phyloP scores from a whole-genome alignment of 495 filamentous ascomycete genomes.

The Bacidia gigantensis region DNA sequence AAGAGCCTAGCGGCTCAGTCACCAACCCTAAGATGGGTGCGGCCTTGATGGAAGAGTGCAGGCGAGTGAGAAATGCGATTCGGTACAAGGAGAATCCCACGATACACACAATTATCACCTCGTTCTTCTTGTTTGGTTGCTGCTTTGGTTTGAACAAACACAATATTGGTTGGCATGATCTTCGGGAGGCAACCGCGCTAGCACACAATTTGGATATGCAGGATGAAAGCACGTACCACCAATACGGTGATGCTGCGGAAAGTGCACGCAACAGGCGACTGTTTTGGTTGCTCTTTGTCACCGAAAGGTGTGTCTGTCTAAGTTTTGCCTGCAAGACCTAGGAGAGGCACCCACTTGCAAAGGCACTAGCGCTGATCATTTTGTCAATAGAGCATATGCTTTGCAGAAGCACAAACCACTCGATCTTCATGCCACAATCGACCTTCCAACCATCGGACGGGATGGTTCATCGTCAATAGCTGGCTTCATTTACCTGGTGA shows the following conservation, averaged over 20 bases:
- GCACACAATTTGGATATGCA: slow-evolving; percentile 46
- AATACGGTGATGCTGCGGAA: slow-evolving; percentile 30
- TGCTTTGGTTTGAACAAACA: slow-evolving; percentile 51
- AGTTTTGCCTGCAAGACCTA: neutral
- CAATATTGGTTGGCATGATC: slow-evolving; percentile 45
- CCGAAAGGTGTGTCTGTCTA: slow-evolving; percentile 33
- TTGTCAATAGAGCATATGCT: slow-evolving; percentile 48
- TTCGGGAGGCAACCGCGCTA: slow-evolving; percentile 48
- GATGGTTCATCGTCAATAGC: slow-evolving; percentile 31
- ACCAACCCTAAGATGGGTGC: slow-evolving; percentile 38
- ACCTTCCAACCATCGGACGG: slow-evolving; percentile 45
- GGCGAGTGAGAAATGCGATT: slow-evolving; percentile 59
- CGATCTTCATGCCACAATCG: slow-evolving; percentile 48
- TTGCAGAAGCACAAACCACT: slow-evolving; percentile 64
- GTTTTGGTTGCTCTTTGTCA: slow-evolving; percentile 53
- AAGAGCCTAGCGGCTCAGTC: slow-evolving; percentile 38
- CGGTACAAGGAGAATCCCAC: slow-evolving; percentile 60
- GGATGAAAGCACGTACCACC: slow-evolving; percentile 41
- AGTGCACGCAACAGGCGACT: slow-evolving; percentile 40
- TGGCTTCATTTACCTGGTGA: slow-evolving; percentile 51
- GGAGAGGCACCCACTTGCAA: neutral
- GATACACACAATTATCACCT: slow-evolving; percentile 56
- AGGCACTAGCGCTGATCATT: neutral
- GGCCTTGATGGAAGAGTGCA: slow-evolving; percentile 54
- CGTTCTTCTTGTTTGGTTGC: slow-evolving; percentile 67